phyloP scores from a whole-genome alignment of 2,329 filamentous ascomycete species.

The Ophiocordyceps polyrhachis-furcata region DNA sequence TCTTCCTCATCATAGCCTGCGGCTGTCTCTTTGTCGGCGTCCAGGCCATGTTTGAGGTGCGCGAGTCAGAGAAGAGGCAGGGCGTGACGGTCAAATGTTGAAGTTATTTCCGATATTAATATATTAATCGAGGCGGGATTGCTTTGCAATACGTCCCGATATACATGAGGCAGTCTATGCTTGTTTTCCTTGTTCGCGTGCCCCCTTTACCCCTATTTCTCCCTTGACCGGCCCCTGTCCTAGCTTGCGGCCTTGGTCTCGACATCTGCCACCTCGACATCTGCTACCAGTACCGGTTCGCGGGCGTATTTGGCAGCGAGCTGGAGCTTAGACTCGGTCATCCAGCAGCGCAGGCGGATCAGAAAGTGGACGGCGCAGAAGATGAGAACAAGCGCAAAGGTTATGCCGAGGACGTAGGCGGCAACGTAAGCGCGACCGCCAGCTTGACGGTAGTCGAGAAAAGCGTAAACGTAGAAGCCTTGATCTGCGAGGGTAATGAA shows the following conservation, averaged over 20 bases:
- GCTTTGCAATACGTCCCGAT: not conserved
- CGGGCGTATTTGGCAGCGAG: slow-evolving; percentile 23
- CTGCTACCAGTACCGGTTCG: slow-evolving; percentile 5
- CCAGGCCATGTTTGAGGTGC: slow-evolving; percentile 92
- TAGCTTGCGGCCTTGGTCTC: slow-evolving; percentile 7
- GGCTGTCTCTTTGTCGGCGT: slow-evolving; percentile 63
- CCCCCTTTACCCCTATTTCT: not conserved
- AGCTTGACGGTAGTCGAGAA: slow-evolving; percentile 47
- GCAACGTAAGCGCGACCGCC: slow-evolving; percentile 31
- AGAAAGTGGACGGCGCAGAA: slow-evolving; percentile 32
- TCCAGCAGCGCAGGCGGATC: slow-evolving; percentile 29
- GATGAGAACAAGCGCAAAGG: slow-evolving; percentile 30
- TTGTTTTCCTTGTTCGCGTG: not conserved
- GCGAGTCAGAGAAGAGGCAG: slow-evolving; percentile 64
- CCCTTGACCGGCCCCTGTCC: not conserved
- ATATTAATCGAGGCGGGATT: not conserved
- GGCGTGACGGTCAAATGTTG: slow-evolving; percentile 75
- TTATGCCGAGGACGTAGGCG: slow-evolving; percentile 44
- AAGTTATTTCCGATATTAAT: not conserved
- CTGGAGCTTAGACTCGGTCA: slow-evolving; percentile 27
- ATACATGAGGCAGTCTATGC: not conserved
- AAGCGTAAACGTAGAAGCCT: slow-evolving; percentile 59
- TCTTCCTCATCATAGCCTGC: slow-evolving; percentile 57
- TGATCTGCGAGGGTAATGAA: slow-evolving; percentile 54
- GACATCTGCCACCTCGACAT: slow-evolving; percentile 11